Percentiles rank a stretch among this genome's conserved stretches.
Conservation (phyloP, 257 asterid species). For the Scutellaria baicalensis region DNA sequence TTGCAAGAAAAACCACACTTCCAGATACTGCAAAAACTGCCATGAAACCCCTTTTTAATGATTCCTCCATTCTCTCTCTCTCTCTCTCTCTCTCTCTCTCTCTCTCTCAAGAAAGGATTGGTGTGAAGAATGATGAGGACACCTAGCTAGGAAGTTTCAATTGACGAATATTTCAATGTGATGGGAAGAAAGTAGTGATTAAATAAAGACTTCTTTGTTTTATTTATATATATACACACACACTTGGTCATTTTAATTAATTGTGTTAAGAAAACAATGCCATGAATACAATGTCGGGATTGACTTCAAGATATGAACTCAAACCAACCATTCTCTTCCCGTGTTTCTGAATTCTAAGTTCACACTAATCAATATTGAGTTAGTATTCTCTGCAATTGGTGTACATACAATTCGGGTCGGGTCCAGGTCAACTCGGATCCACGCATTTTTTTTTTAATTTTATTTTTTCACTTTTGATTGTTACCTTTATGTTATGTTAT, state of each 20-base stretch:
- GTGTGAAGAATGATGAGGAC: neutral
- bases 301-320: neutral
- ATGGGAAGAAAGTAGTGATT: neutral
- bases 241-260: neutral
- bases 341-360: neutral
- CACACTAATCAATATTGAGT: neutral
- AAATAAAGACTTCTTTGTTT: neutral
- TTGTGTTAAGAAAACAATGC: neutral
- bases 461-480: too few relatives aligned
- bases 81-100: neutral
- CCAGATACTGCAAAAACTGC: conserved; percentile 88
- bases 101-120: too few relatives aligned
- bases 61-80: conserved; percentile 31
- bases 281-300: neutral
- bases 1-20: conserved; percentile 66
- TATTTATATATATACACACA: neutral
- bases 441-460: too few relatives aligned
- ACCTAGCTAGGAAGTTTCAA: conserved; percentile 7
- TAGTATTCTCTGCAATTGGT: too few relatives aligned
- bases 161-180: conserved; percentile 10
- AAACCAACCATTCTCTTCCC: neutral
- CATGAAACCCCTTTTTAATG: conserved; percentile 50
- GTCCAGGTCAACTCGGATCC: too few relatives aligned
- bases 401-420: too few relatives aligned
- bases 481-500: too few relatives aligned